Evolutionary conservation across 768 basidiomycete species (phyloP), one percentile per base, ranked within the genome.

Genomic region (Phaffia australis): DNA sequence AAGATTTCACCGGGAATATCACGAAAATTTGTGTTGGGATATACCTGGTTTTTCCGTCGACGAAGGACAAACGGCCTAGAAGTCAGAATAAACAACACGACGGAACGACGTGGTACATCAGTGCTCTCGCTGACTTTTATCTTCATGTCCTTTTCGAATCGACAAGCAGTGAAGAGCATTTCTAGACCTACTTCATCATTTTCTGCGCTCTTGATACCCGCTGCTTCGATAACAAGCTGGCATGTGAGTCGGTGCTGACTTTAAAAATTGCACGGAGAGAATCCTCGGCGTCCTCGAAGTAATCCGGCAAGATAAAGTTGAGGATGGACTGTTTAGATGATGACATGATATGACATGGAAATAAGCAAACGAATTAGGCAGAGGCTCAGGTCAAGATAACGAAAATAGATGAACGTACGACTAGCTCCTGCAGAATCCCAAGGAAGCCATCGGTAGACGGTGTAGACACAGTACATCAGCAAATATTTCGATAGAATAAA

Each of bases 181-280:
- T 42, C 11, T 11, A 42, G 11, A 11, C 35, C 11, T 42, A 42
- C 8, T 91, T 95, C 88, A 99, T 91, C 92, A 99, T 97, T 76
- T 90, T 91, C 79, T 97, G 94, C 7, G 95, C 95, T 69, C 93
- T 80, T 23, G 89, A 90, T 27, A 97, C 88, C 59, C 95, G 87
- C 74, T 93, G 87, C 73, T 89, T 87, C 4, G 94, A 89, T 29
- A 98, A 85, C 27, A 97, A 76, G 30, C 88, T 87, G 59, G 88
- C 83, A 67, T 88, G 88, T 16, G 88, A 86, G 72, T 93, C 89
- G n/a, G 90, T 89, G 50, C 63, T 58, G 65, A 89, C 89, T 76
- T 95, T 98, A 83, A 99, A 99, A 70, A 99, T 94, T 8, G 92
- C 87, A 18, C 91, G 85, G 21, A 99, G 80, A 6, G 86, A 84